Evolutionary conservation across 2,329 filamentous ascomycete species (phyloP).

Genomic region (Curvularia hawaiiensis): DNA sequence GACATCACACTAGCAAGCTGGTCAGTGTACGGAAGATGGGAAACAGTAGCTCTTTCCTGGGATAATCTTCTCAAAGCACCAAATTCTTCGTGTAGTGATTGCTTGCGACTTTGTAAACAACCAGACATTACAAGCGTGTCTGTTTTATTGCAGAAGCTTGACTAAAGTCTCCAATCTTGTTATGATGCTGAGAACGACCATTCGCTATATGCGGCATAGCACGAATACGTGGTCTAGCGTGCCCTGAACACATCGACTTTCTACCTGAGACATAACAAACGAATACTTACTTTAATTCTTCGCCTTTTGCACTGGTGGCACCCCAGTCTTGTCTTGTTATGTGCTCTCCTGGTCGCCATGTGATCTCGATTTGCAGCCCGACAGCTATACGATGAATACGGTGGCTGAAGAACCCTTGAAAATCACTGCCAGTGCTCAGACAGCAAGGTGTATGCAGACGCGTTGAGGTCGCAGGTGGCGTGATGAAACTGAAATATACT

Average conservation of each 20-base stretch:
- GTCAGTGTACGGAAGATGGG: constrained; percentile 18
- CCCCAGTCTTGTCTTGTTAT: constrained; percentile 45
- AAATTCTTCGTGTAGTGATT: neutral
- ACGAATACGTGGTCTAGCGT: neutral
- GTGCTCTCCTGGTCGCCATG: constrained; percentile 40
- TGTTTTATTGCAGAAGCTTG: neutral
- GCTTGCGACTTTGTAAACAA: neutral
- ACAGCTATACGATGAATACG: constrained; percentile 11
- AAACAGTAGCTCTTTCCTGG: neutral
- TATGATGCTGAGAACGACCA: neutral
- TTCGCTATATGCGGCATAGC: neutral
- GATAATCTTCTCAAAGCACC: constrained; percentile 34
- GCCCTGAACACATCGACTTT: neutral
- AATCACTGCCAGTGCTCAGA: neutral
- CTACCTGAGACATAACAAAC: neutral
- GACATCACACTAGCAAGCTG: constrained; percentile 36
- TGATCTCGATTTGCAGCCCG: neutral
- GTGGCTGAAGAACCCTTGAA: neutral
- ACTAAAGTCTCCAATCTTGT: neutral
- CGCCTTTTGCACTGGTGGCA: constrained; percentile 44
- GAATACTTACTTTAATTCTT: constrained; percentile 41
- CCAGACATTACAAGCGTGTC: neutral
- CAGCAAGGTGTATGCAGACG: neutral
- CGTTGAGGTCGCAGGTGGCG: constrained; percentile 7
- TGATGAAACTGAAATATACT: neutral